Percentiles rank a stretch among this genome's conserved stretches.
These are phyloP conservation scores for Meripilus lineatus DNA, from an alignment of 1,284 basidiomycete species.

Conservation along the genomic window DNA sequence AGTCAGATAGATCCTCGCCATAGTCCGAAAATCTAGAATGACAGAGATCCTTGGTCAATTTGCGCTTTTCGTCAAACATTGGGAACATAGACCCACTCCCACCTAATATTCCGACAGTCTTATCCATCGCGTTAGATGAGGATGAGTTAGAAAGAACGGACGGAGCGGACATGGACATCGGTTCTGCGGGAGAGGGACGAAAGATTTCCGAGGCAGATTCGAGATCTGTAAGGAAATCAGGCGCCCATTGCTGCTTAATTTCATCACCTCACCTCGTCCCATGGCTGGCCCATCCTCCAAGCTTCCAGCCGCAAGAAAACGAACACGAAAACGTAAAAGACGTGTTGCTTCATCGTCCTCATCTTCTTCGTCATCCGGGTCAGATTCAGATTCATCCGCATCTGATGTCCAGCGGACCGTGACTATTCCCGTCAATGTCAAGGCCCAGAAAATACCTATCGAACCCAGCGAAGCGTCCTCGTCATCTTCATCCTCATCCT, in stretches of 20 bases:
- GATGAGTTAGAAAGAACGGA: background rate
- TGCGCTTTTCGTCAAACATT: conserved; percentile 4
- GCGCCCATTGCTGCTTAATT: conserved; percentile 7
- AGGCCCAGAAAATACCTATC: conserved; percentile 9
- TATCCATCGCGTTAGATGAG: conserved; percentile 37
- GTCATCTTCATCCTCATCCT: conserved; percentile 17
- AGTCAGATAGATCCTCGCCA: conserved; percentile 11
- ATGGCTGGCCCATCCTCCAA: conserved; percentile 21
- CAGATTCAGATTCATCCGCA: conserved; percentile 15
- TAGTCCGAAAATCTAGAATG: background rate
- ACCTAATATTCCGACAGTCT: conserved; percentile 63
- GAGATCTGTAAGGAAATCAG: background rate
- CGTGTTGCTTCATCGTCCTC: conserved; percentile 35
- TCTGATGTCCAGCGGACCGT: conserved; percentile 1
- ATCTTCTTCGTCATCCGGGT: conserved; percentile 27
- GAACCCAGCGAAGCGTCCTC: conserved; percentile 12
- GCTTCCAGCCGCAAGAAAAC: conserved; percentile 23
- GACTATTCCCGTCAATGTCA: conserved; percentile 10
- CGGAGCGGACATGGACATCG: background rate
- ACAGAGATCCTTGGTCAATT: background rate
- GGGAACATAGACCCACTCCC: conserved; percentile 39
- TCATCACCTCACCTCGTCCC: conserved; percentile 3
- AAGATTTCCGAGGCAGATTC: background rate
- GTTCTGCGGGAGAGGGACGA: conserved; percentile 2
- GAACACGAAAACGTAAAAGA: conserved; percentile 36